Evolutionary conservation across 495 filamentous ascomycete genomes (phyloP).

Genomic region (Pyronema omphalodes): DNA sequence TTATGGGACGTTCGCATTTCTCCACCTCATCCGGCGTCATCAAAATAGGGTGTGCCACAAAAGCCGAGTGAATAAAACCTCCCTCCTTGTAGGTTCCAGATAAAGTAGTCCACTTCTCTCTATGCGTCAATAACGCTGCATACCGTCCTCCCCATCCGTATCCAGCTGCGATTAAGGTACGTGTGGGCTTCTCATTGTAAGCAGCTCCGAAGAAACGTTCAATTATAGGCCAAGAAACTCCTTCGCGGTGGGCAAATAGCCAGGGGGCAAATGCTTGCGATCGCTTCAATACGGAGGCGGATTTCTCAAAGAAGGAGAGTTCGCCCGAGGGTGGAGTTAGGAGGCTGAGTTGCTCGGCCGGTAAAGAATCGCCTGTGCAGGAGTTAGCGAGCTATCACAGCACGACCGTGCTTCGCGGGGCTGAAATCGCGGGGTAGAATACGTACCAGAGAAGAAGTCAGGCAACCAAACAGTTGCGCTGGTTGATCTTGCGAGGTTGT

Average conservation of each 20-base stretch:
- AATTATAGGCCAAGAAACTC: conserved; percentile 29
- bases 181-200: conserved; percentile 25
- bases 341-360: conserved; percentile 18
- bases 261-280: conserved; percentile 25
- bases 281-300: background rate
- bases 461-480: conserved; percentile 36
- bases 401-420: background rate
- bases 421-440: background rate
- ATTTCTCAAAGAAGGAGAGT: background rate
- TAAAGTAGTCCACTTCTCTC: conserved; percentile 13
- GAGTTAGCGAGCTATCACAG: no score
- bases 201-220: conserved; percentile 30
- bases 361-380: conserved; percentile 23
- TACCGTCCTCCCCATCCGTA: conserved; percentile 46
- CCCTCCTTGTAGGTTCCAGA: conserved; percentile 15
- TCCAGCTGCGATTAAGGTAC: conserved; percentile 32
- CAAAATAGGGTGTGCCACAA: conserved; percentile 17
- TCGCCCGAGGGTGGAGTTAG: background rate
- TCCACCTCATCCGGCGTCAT: conserved; percentile 37
- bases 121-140: conserved; percentile 28
- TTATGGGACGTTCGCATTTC: conserved; percentile 33
- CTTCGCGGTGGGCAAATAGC: conserved; percentile 24
- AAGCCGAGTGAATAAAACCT: conserved; percentile 14
- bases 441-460: conserved; percentile 41
- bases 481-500: conserved; percentile 33